Evolutionary conservation across 2,329 filamentous ascomycete species (phyloP).

Genomic region (Neofusicoccum ribis): DNA sequence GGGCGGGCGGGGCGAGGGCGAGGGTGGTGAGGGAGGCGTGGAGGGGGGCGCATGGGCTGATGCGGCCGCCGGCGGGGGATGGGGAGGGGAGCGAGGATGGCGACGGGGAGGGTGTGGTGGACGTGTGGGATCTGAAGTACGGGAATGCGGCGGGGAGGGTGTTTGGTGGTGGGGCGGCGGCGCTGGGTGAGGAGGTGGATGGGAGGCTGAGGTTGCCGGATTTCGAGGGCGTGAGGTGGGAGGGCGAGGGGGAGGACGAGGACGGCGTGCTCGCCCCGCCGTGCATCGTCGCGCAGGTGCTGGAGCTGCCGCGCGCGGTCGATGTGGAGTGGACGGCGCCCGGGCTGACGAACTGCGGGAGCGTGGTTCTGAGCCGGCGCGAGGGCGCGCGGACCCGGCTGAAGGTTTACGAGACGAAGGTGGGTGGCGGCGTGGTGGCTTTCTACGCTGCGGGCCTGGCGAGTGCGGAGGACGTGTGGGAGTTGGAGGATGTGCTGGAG

Average conservation of each 20-base stretch:
- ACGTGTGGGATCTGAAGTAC: constrained; percentile 67
- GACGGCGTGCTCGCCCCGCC: constrained; percentile 52
- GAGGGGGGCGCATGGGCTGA: constrained; percentile 34
- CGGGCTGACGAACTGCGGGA: constrained; percentile 47
- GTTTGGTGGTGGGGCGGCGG: constrained; percentile 34
- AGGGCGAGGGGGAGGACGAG: constrained; percentile 9
- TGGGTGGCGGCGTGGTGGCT: background rate
- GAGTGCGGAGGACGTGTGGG: background rate
- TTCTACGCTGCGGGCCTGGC: background rate
- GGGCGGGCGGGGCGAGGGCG: constrained; percentile 30
- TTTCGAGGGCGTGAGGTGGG: constrained; percentile 21
- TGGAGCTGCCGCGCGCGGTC: constrained; percentile 71
- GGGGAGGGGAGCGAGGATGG: constrained; percentile 43
- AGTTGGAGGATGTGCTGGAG: background rate
- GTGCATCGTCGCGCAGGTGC: constrained; percentile 74
- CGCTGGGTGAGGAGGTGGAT: constrained; percentile 25
- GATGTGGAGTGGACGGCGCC: constrained; percentile 82
- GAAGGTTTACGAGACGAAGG: constrained; percentile 24
- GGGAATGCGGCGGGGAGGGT: constrained; percentile 33
- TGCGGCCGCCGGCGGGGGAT: constrained; percentile 26
- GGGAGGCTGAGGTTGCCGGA: constrained; percentile 46
- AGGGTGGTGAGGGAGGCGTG: constrained; percentile 46
- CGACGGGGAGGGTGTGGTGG: constrained; percentile 42
- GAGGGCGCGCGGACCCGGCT: constrained; percentile 21
- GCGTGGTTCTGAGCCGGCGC: constrained; percentile 27